phyloP scores from a whole-genome alignment of 2,329 filamentous ascomycete species.

The Colletotrichum lindemuthianum region DNA sequence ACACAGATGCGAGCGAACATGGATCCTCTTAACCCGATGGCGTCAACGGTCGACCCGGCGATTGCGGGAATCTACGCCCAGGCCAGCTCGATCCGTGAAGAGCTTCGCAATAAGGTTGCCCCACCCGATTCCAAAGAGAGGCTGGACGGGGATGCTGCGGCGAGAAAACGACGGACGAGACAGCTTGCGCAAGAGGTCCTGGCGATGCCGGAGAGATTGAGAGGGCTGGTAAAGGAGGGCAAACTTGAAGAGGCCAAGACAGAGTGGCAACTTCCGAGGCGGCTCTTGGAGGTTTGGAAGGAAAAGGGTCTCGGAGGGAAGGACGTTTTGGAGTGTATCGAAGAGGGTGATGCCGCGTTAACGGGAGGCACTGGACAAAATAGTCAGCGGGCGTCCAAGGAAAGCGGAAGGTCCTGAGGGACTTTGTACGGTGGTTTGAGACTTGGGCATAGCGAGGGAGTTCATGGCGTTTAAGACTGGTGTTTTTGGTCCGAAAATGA shows the following conservation, averaged over 20 bases:
- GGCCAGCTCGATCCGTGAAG: conserved; percentile 64
- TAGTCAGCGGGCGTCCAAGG: conserved; percentile 29
- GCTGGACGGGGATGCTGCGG: conserved; percentile 46
- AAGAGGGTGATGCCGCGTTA: conserved; percentile 64
- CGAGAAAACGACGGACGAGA: conserved; percentile 53
- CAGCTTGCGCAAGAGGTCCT: conserved; percentile 72
- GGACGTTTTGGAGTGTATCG: conserved; percentile 63
- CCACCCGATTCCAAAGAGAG: conserved; percentile 54
- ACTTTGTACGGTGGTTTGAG: neutral
- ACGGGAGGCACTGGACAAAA: conserved; percentile 37
- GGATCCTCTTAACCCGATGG: conserved; percentile 80
- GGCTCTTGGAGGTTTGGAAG: conserved; percentile 63
- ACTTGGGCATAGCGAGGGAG: conserved; percentile 26
- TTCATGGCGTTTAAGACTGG: conserved; percentile 7
- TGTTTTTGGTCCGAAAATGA: neutral
- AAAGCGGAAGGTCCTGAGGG: conserved; percentile 34
- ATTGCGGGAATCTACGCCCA: conserved; percentile 78
- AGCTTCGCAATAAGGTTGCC: conserved; percentile 59
- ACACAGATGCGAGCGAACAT: conserved; percentile 79
- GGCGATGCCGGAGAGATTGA: conserved; percentile 68
- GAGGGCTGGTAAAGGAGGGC: conserved; percentile 67
- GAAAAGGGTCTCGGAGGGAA: conserved; percentile 63
- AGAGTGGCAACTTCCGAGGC: conserved; percentile 65
- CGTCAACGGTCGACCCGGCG: conserved; percentile 76
- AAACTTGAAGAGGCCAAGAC: conserved; percentile 68